phyloP scores from a whole-genome alignment of 2,329 filamentous ascomycete genomes.

The Exophiala xenobiotica region DNA sequence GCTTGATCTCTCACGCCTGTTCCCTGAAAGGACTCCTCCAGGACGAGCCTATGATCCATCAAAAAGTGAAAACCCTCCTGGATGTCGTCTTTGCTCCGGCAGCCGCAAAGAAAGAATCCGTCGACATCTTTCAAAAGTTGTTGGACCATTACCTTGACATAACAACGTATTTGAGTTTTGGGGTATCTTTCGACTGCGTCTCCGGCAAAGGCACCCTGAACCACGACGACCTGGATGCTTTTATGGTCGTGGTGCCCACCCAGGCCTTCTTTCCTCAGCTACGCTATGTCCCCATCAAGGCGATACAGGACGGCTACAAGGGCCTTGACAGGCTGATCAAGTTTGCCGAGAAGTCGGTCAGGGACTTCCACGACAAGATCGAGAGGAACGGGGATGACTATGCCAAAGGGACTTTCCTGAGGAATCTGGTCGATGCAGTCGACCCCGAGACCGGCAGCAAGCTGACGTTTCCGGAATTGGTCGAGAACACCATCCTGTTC shows the following conservation, averaged over 20 bases:
- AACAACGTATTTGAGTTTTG: constrained; percentile 10
- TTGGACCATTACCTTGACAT: constrained; percentile 16
- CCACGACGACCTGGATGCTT: constrained; percentile 10
- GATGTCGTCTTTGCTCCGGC: constrained; percentile 9
- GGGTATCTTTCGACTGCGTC: constrained; percentile 14
- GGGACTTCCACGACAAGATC: constrained; percentile 2
- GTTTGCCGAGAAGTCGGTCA: constrained; percentile 7
- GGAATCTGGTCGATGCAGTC: constrained; percentile 12
- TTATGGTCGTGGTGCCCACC: constrained; percentile 10
- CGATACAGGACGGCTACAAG: constrained; percentile 12
- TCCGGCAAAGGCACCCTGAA: constrained; percentile 1
- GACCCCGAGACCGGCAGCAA: constrained; percentile 7
- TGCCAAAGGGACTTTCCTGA: constrained; percentile 12
- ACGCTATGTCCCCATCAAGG: constrained; percentile 12
- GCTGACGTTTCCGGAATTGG: constrained; percentile 12
- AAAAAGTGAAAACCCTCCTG: constrained; percentile 4
- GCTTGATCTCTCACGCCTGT: constrained; percentile 41
- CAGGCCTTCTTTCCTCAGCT: constrained; percentile 13
- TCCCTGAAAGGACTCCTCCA: constrained; percentile 29
- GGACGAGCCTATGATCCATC: constrained; percentile 5
- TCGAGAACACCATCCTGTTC: constrained; percentile 42
- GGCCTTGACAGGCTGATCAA: constrained; percentile 11
- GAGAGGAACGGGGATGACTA: background rate
- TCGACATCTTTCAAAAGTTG: constrained; percentile 9
- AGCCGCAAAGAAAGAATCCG: constrained; percentile 1